phyloP scores from a whole-genome alignment of 805 yeast genomes.

The Metschnikowia lunata region DNA sequence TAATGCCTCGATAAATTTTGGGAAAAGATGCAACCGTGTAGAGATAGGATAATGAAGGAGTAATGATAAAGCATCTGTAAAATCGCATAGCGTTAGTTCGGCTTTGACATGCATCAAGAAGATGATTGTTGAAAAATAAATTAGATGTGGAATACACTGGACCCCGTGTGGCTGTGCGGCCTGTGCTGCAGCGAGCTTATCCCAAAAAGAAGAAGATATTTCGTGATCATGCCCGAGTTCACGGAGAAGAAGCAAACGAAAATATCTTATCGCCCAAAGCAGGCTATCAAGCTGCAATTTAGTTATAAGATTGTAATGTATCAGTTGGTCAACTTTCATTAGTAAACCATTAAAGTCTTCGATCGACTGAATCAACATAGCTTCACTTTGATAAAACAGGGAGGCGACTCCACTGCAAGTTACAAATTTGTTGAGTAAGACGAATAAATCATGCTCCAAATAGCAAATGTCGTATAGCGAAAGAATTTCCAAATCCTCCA shows the following conservation, averaged over 20 bases:
- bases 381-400: slow-evolving; percentile 36
- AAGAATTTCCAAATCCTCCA: slow-evolving; percentile 32
- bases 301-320: slow-evolving; percentile 42
- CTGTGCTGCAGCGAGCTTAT: slow-evolving; percentile 37
- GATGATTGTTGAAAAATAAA: slow-evolving; percentile 40
- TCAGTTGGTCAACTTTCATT: slow-evolving; percentile 47
- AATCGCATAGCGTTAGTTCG: slow-evolving; percentile 44
- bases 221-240: slow-evolving; percentile 42
- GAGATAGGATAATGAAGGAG: slow-evolving; percentile 48
- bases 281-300: slow-evolving; percentile 46
- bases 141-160: slow-evolving; percentile 27
- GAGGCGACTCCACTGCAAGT: slow-evolving; percentile 35
- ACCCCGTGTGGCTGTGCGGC: slow-evolving; percentile 9
- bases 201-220: slow-evolving; percentile 43
- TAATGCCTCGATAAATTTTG: slow-evolving; percentile 23
- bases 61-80: slow-evolving; percentile 47
- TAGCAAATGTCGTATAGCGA: slow-evolving; percentile 36
- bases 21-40: slow-evolving; percentile 10
- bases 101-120: slow-evolving; percentile 43
- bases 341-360: slow-evolving; percentile 44
- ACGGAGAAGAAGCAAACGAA: slow-evolving; percentile 42
- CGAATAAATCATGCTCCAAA: slow-evolving; percentile 41
- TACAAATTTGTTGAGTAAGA: slow-evolving; percentile 41
- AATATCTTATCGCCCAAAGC: slow-evolving; percentile 52
- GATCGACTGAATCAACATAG: slow-evolving; percentile 41